Evolutionary conservation across 164 flowering plant species (phyloP), one percentile per base, ranked within the genome.

Genomic region (Cinnamomum chago): DNA sequence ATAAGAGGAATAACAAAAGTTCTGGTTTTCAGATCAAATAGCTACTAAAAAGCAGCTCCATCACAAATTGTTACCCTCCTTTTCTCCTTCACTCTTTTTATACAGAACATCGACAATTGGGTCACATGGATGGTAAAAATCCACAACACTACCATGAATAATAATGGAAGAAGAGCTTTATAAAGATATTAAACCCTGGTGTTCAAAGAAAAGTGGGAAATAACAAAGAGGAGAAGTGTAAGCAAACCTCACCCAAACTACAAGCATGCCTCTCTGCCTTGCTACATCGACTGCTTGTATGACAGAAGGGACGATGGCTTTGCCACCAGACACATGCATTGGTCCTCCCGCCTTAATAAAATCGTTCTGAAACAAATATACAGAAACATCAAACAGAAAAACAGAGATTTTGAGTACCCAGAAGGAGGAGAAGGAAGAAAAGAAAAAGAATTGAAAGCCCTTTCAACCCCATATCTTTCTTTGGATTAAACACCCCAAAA

Each of bases 281-380:
- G 95, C 92, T 72, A 88, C 68, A 64, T 90, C 85, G 33, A 94
- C 94, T 2, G 97, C 84, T 60, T 83, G 85, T 11, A 88, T 78
- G 24, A 92, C 97, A 73, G 87, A 84, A 28, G 97, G 89, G n/a
- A 94, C 92, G 35, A 94, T 87, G 20, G 89, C 87, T 81, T 83
- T 81, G 33, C 92, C 97, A 55, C 95, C 96, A 47, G 72, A 72
- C 3, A 94, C 88, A 22, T 72, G 76, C 81, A 86, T 47, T 47
- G 73, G 62, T 27, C 88, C 79, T 67, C 78, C 87, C 20, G 84
- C 84, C 18, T 82, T 55, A 52, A 94, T 77, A 73, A 91, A 92
- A 85, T 94, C 98, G 28, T 87, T 92, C 98, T 94, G 69, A 25
- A 5, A 25, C 64, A 64, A 64, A 12, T 23, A 64, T 3, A 30